Evolutionary conservation across 2,329 filamentous ascomycete genomes (phyloP).

Genomic region (Boeremia exigua): DNA sequence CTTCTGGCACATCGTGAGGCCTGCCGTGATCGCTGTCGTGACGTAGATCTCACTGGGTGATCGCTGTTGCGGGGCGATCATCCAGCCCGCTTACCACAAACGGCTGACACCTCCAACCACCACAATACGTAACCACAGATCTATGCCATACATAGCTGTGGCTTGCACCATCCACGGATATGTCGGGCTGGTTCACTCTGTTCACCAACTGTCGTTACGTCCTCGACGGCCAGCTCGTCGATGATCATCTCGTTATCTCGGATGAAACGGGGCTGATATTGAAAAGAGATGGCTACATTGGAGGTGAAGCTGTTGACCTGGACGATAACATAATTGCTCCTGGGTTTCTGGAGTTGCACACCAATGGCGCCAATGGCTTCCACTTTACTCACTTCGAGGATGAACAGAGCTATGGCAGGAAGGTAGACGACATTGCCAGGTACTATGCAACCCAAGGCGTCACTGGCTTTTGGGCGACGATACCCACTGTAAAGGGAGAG

Average conservation of each 20-base stretch:
- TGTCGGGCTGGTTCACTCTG: conserved; percentile 53
- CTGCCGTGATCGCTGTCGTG: conserved; percentile 20
- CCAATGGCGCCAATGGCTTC: conserved; percentile 60
- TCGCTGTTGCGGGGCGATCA: conserved; percentile 16
- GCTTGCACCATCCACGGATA: conserved; percentile 21
- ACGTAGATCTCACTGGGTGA: conserved; percentile 20
- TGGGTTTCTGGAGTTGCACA: conserved; percentile 63
- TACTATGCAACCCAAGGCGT: conserved; percentile 60
- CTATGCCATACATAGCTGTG: conserved; percentile 5
- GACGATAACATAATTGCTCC: conserved; percentile 59
- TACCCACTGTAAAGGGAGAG: conserved; percentile 57
- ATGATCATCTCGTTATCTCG: conserved; percentile 54
- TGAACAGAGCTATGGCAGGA: conserved; percentile 49
- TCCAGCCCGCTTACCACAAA: conserved; percentile 6
- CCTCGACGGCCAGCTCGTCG: conserved; percentile 51
- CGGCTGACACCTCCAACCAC: conserved; percentile 10
- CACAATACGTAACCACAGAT: conserved; percentile 1
- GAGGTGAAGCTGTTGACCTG: conserved; percentile 56
- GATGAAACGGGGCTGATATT: conserved; percentile 53
- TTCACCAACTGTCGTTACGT: conserved; percentile 56
- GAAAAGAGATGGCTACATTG: conserved; percentile 52
- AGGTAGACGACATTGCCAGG: conserved; percentile 55
- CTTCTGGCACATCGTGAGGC: conserved; percentile 11
- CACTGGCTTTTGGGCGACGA: conserved; percentile 61
- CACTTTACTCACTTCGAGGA: conserved; percentile 61